A percentile compares a stretch with the other conserved stretches of the same genome.
Evolutionary conservation across 179 eudicot species (phyloP).

Genomic region (Drosera spatulata): DNA sequence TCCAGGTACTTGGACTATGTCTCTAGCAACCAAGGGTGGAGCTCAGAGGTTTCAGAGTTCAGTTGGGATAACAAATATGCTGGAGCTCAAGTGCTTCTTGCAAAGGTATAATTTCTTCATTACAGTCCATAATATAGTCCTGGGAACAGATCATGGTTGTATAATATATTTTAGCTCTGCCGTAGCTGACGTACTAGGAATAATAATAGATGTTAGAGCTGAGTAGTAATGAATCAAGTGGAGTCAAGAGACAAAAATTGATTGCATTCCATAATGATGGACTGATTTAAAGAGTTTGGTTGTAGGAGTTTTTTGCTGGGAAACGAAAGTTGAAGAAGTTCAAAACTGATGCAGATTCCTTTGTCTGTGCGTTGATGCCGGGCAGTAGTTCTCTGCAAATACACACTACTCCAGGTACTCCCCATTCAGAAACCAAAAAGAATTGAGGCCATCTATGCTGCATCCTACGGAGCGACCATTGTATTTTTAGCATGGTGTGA

Average conservation of each 20-base stretch:
- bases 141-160: too few species aligned
- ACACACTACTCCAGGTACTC: constrained; percentile 30
- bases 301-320: constrained; percentile 32
- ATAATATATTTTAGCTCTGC: too few species aligned
- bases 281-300: not conserved
- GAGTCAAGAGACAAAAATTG: too few species aligned
- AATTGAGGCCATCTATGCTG: too few species aligned
- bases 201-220: too few species aligned
- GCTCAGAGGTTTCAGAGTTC: constrained; percentile 25
- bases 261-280: not conserved
- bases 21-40: constrained; percentile 34
- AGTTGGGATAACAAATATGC: constrained; percentile 45
- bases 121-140: too few species aligned
- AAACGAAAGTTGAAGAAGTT: constrained; percentile 19
- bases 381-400: constrained; percentile 30
- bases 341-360: constrained; percentile 37
- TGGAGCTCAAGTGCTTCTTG: constrained; percentile 30
- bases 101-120: constrained; percentile 14
- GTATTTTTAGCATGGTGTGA: too few species aligned
- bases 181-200: too few species aligned
- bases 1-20: constrained; percentile 25
- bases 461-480: too few species aligned
- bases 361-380: constrained; percentile 31
- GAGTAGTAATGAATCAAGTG: too few species aligned
- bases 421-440: too few species aligned